Base-by-base conservation (phyloP, 2,329 filamentous ascomycete genomes). In the Drechmeria coniospora region DNA sequence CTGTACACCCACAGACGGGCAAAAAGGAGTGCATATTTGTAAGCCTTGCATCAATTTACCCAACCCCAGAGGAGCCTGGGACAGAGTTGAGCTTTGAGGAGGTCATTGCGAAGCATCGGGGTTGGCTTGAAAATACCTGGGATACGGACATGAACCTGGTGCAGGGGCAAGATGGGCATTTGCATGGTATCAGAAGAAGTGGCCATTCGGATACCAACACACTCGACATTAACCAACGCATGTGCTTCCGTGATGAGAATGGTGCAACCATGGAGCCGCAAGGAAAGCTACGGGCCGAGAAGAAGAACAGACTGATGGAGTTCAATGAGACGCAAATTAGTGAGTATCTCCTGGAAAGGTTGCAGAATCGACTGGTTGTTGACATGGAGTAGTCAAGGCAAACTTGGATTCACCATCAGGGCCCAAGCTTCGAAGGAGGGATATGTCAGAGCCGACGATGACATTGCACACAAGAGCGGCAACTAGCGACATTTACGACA, bases 401-500 rank as follows among this genome's bases (percentile, higher is more conserved):
- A 94, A 94, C 42, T 61, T 95, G 30, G 82, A 90, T 44, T 94
- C 87, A 2, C 87, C 86, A 0, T 80, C 80, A 1, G 71, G 75
- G n/a, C 74, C 74, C 4, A 95, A 92, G 51, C 65, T 87, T 30
- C 79, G 76, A 37, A 81, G 81, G 50, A 90, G 79, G 49, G 75
- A 74, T 40, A 38, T 53, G 2, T 59, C 66, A 28, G 87, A 95
- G 51, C 81, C 86, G n/a, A 98, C 90, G 2, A 94, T 98, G 86
- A 98, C 90, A 1, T 71, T 98, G 38, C 84, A 95, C 47, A 98
- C 90, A 9, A 81, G 73, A 42, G 87, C 90, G 38, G 90, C 90
- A 4, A 94, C 87, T 36, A 86, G 95, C 41, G 90, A 98, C 41
- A 94, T 98, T 28, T 95, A 95, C 44, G 84, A 84, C 32, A 82